These are phyloP conservation scores for Xylaria palmicola DNA, from an alignment of 495 filamentous ascomycete genomes.

Conservation along the genomic window DNA sequence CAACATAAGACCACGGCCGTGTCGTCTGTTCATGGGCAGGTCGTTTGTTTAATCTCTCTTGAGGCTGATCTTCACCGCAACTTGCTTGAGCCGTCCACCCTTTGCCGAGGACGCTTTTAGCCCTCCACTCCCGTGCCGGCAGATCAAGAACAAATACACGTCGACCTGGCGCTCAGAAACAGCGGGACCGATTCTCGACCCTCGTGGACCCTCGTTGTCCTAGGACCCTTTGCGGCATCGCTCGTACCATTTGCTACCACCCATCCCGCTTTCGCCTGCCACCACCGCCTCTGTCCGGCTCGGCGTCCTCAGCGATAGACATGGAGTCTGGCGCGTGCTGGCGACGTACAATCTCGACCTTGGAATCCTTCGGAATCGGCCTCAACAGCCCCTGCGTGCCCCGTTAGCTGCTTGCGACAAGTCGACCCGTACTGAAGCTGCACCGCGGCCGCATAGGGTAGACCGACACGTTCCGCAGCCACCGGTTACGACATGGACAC, in stretches of 20 bases:
- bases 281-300: neutral
- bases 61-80: neutral
- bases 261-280: neutral
- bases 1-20: neutral
- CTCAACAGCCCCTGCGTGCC: constrained; percentile 4
- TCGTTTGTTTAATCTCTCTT: too few relatives aligned
- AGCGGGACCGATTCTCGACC: too few relatives aligned
- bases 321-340: constrained; percentile 35
- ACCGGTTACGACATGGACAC: constrained; percentile 49
- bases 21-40: too few relatives aligned
- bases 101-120: neutral
- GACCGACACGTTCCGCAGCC: neutral
- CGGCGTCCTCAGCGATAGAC: constrained; percentile 20
- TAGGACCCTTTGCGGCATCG: neutral
- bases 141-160: neutral
- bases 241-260: neutral
- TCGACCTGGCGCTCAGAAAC: neutral
- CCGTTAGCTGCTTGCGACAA: constrained; percentile 14
- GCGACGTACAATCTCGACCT: constrained; percentile 30
- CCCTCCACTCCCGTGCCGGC: neutral
- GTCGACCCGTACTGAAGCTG: constrained; percentile 14
- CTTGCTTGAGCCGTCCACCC: too few relatives aligned
- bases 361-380: constrained; percentile 1
- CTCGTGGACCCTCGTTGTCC: neutral
- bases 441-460: constrained; percentile 2